Evolutionary conservation across 371 early-diverging fungal genomes (phyloP).

Genomic region (Umbelopsis sp.): DNA sequence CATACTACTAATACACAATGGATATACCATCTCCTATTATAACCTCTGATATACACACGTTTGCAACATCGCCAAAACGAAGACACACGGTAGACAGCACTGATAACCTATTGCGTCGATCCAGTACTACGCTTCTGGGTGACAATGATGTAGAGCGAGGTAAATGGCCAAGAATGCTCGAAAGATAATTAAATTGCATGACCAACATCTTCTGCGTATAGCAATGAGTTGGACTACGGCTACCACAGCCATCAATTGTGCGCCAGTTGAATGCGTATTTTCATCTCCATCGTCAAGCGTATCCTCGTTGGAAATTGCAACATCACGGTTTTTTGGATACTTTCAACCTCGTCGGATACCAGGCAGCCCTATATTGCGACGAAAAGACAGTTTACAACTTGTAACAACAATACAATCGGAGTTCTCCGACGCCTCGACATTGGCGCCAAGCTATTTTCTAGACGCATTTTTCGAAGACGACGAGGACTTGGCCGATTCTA

Average conservation of each 20-base stretch:
- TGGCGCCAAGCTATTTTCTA: conserved; percentile 16
- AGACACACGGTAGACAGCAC: background rate
- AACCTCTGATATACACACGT: background rate
- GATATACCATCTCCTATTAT: background rate
- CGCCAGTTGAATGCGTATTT: conserved; percentile 3
- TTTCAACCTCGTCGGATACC: background rate
- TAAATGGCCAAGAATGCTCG: background rate
- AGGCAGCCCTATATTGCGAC: background rate
- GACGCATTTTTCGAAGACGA: conserved; percentile 12
- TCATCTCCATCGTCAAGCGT: conserved; percentile 10
- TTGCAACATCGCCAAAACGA: background rate
- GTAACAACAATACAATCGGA: conserved; percentile 17
- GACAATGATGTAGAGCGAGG: conserved; percentile 1
- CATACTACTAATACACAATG: background rate
- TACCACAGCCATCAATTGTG: conserved; percentile 14
- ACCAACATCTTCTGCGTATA: background rate
- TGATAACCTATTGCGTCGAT: background rate
- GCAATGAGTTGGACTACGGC: conserved; percentile 1
- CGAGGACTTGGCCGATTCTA: background rate
- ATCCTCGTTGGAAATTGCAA: background rate
- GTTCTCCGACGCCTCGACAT: background rate
- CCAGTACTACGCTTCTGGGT: background rate
- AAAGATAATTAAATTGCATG: background rate
- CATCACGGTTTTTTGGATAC: background rate
- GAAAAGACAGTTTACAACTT: conserved; percentile 14